Percentiles rank a stretch among this genome's conserved stretches.
Evolutionary conservation across 352 stramenopile species (phyloP).

Genomic region (Salisapilia sapeloensis): DNA sequence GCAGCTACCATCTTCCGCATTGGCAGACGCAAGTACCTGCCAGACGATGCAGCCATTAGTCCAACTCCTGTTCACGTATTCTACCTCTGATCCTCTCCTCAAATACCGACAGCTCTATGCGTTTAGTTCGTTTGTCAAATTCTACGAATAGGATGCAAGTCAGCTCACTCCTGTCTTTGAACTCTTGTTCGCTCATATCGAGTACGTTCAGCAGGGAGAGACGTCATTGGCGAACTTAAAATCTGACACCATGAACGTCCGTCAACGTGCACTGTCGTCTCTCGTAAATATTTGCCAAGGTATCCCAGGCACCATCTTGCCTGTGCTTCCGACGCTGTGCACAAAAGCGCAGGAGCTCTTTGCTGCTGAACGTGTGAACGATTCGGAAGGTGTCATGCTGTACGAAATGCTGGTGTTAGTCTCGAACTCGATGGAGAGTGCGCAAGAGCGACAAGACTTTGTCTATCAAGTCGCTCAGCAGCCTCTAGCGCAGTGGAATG

Average conservation of each 20-base stretch:
- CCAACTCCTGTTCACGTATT: slow-evolving; percentile 31
- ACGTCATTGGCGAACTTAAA: slow-evolving; percentile 45
- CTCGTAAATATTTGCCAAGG: slow-evolving; percentile 64
- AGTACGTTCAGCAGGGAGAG: slow-evolving; percentile 49
- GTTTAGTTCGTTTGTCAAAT: slow-evolving; percentile 55
- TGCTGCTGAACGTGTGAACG: slow-evolving; percentile 40
- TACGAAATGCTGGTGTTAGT: slow-evolving; percentile 75
- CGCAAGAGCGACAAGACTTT: slow-evolving; percentile 39
- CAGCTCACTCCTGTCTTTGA: slow-evolving; percentile 59
- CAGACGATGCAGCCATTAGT: slow-evolving; percentile 26
- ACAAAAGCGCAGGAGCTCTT: slow-evolving; percentile 58
- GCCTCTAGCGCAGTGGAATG: slow-evolving; percentile 39
- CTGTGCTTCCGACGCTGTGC: slow-evolving; percentile 52
- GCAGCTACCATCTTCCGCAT: slow-evolving; percentile 23
- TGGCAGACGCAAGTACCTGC: slow-evolving; percentile 21
- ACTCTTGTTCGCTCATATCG: slow-evolving; percentile 52
- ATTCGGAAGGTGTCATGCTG: slow-evolving; percentile 56
- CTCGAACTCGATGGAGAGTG: slow-evolving; percentile 56
- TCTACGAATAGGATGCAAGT: slow-evolving; percentile 38
- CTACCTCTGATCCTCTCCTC: slow-evolving; percentile 36
- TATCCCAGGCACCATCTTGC: slow-evolving; percentile 54
- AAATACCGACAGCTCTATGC: slow-evolving; percentile 62
- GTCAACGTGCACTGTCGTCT: slow-evolving; percentile 40
- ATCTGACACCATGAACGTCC: slow-evolving; percentile 52
- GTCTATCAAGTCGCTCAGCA: slow-evolving; percentile 59